Evolutionary conservation across 176 grass and related monocot species (phyloP), one percentile per base, ranked within the genome.

Genomic region (Juncus effusus): DNA sequence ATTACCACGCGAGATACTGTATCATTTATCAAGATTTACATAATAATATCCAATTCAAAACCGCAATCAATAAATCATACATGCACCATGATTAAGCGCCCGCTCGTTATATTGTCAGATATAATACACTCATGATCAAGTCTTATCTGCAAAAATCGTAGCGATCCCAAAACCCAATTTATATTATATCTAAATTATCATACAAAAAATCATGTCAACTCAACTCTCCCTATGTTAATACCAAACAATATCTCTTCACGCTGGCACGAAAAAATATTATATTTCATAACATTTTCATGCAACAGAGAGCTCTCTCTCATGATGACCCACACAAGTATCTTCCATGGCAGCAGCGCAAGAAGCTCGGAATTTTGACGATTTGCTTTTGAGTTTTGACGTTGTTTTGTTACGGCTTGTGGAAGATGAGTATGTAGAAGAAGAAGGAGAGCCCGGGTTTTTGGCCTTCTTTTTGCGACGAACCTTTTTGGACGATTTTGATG

Each of bases 161-260:
- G 19, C 19, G 19, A 28, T 28, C 19, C 19, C 19, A 28, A 28
- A 28, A 28, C 19, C 19, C 19, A 28, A 28, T 28, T 1, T 28
- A 28, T 28, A 28, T 28, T 28, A 28, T 28, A 28, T 1, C 19
- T 28, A 28, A 28, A 28, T 28, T 36, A n/a, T 42, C 1, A 2
- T 59, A 58, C 13, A 69, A 45, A 64, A 59, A 59, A 10, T 2
- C 3, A 41, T 57, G 67, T 42, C 67, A 58, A 57, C 38, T 28
- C 19, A 28, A 28, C 19, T 28, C 52, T 70, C n/a, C 13, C 67
- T 70, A 70, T 70, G 67, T 70, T 70, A 70, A 70, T 70, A 70
- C n/a, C 13, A 56, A n/a, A 4, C 39, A 19, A 45, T 69, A 54
- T n/a, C 11, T 2, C 3, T 57, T 72, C 12, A 16, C 53, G 57